phyloP scores from a whole-genome alignment of 73 alveolate genomes.

The Stentor roeselii region DNA sequence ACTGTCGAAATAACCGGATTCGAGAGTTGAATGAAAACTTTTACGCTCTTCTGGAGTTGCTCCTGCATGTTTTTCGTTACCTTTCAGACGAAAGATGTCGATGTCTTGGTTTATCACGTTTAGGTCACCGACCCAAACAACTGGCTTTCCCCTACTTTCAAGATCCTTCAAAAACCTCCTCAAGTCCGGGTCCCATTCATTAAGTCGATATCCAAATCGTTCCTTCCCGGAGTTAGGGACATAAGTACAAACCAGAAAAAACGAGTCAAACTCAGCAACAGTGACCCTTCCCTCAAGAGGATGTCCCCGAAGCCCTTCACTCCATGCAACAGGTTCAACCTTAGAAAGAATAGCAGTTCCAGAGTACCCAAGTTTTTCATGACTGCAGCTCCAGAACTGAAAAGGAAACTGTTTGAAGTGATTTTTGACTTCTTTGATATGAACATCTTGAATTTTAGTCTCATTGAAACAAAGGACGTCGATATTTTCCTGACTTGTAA shows the following conservation, averaged over 20 bases:
- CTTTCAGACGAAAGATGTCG: constrained; percentile 55
- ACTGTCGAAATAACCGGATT: constrained; percentile 55
- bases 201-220: constrained; percentile 60
- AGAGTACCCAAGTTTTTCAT: constrained; percentile 62
- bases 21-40: constrained; percentile 41
- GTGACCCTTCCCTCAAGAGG: constrained; percentile 68
- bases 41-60: constrained; percentile 64
- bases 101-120: constrained; percentile 66
- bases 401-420: constrained; percentile 30
- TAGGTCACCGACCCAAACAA: constrained; percentile 61
- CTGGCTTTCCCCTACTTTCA: constrained; percentile 49
- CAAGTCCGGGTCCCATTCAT: constrained; percentile 67
- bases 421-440: constrained; percentile 42
- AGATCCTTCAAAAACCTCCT: constrained; percentile 39
- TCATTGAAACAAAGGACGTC: constrained; percentile 70
- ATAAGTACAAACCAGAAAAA: constrained; percentile 54
- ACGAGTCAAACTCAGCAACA: constrained; percentile 58
- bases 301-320: constrained; percentile 56
- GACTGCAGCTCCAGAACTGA: constrained; percentile 51
- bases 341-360: constrained; percentile 64
- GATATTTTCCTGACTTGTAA: constrained; percentile 48
- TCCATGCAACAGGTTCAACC: constrained; percentile 51
- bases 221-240: constrained; percentile 71
- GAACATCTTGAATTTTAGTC: constrained; percentile 59
- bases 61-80: constrained; percentile 52